Evolutionary conservation across 2,329 filamentous ascomycete species (phyloP).

Genomic region (Venturia aucupariae): DNA sequence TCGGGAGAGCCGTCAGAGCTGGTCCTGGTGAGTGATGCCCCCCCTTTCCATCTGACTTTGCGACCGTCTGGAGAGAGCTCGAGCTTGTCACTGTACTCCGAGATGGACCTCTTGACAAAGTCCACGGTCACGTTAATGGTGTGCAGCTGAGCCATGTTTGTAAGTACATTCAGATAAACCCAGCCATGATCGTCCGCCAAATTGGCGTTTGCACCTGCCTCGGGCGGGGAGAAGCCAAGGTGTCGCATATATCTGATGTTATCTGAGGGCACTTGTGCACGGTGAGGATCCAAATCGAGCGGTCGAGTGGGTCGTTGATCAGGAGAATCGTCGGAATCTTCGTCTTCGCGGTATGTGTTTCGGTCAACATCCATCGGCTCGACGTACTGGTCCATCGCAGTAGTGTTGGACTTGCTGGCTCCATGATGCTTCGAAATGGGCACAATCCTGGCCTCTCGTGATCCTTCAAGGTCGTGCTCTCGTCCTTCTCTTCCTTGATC

Average conservation of each 20-base stretch:
- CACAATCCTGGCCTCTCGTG: conserved; percentile 40
- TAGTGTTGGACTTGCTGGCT: not conserved
- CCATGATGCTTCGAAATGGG: conserved; percentile 15
- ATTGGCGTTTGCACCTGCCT: conserved; percentile 40
- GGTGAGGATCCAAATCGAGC: conserved; percentile 66
- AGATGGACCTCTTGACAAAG: conserved; percentile 65
- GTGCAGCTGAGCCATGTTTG: conserved; percentile 75
- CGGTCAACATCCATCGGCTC: not conserved
- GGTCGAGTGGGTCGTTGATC: conserved; percentile 72
- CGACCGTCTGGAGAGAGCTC: conserved; percentile 69
- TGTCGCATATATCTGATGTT: conserved; percentile 75
- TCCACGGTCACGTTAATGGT: conserved; percentile 73
- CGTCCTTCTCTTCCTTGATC: conserved; percentile 33
- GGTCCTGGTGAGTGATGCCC: conserved; percentile 53
- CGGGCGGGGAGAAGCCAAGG: conserved; percentile 56
- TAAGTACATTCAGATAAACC: conserved; percentile 73
- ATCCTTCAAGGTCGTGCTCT: conserved; percentile 29
- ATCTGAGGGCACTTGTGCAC: conserved; percentile 64
- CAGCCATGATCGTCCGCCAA: conserved; percentile 62
- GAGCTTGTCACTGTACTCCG: conserved; percentile 62
- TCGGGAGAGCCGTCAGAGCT: conserved; percentile 49
- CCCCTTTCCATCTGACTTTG: conserved; percentile 72
- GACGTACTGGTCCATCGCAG: not conserved
- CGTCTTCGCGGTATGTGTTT: not conserved
- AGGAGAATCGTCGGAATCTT: conserved; percentile 2